Percentiles rank a stretch among this genome's conserved stretches.
Conservation (phyloP, 176 grass and related monocot species). For the Musa beccarii region DNA sequence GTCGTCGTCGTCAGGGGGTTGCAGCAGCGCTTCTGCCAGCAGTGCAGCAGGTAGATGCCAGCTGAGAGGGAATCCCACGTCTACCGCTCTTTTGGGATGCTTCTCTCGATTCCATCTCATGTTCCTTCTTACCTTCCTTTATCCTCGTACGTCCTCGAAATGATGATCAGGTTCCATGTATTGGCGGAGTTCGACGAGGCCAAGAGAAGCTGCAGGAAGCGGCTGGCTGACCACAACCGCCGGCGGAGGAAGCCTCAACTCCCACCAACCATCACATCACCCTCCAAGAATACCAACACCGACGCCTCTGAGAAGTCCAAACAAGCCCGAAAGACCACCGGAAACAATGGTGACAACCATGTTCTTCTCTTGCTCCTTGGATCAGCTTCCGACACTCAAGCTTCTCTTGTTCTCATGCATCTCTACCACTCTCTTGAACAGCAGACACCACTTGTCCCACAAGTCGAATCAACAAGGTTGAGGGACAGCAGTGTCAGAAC, state of each 20-base stretch:
- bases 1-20: conserved; percentile 51
- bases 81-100: too few species aligned
- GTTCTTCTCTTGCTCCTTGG: too few species aligned
- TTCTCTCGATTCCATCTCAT: too few species aligned
- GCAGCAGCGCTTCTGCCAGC: conserved; percentile 97
- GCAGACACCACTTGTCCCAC: background rate
- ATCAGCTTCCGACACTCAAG: too few species aligned
- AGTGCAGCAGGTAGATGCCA: conserved; percentile 67
- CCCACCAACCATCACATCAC: background rate
- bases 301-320: conserved; percentile 7
- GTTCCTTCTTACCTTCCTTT: background rate
- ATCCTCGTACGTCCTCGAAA: background rate
- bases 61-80: too few species aligned
- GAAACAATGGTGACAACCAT: conserved; percentile 1
- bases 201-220: conserved; percentile 72
- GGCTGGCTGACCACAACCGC: conserved; percentile 75
- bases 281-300: background rate
- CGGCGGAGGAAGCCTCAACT: conserved; percentile 49
- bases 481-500: background rate
- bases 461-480: background rate
- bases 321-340: background rate
- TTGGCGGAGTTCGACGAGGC: conserved; percentile 59
- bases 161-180: conserved; percentile 51
- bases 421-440: background rate
- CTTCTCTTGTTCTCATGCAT: background rate